Base-by-base conservation (phyloP, 352 stramenopile genomes). In the Elongisporangium undulatum region DNA sequence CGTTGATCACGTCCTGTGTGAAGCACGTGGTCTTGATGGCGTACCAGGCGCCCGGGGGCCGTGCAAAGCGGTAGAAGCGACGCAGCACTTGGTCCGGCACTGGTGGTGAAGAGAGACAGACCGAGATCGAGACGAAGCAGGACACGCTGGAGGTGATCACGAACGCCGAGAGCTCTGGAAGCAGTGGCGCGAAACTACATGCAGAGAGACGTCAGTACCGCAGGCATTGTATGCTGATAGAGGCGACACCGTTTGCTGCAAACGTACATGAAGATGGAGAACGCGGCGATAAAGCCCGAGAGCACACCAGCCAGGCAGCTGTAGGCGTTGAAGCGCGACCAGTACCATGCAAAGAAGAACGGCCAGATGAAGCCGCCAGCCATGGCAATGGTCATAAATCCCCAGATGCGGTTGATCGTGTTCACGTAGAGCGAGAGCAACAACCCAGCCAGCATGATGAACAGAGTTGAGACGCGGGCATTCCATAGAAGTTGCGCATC, bases 311-410 rank as follows among this genome's bases (percentile, higher is more conserved):
- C 61, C 4, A 90, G 63, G 62, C 75, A 90, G 39, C 82, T 85
- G 21, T 66, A 69, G 5, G 78, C 82, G 56, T 90, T 92, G 64
- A 92, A 90, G 23, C 77, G 79, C 12, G 77, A 70, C 83, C 83
- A 92, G 51, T 92, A 92, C 83, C 83, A 92, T 21, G 79, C 82
- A 53, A 92, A 82, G 62, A 92, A 92, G 59, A 82, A 90, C 12
- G 81, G 80, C 74, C 75, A 89, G 20, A 89, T 75, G 52, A 89
- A 77, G 2, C 77, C 80, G 39, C 81, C 83, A 2, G 72, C 77
- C 63, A 92, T 74, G 0, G 79, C 81, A 56, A 92, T 88, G 13
- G 81, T 89, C 68, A 90, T 87, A 58, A 92, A 90, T 15, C 83
- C 83, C 83, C 83, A 92, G 51, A 92, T 83, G 24, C 74, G 79